phyloP scores from a whole-genome alignment of 352 stramenopile species.

The Blastocystis sp. region DNA sequence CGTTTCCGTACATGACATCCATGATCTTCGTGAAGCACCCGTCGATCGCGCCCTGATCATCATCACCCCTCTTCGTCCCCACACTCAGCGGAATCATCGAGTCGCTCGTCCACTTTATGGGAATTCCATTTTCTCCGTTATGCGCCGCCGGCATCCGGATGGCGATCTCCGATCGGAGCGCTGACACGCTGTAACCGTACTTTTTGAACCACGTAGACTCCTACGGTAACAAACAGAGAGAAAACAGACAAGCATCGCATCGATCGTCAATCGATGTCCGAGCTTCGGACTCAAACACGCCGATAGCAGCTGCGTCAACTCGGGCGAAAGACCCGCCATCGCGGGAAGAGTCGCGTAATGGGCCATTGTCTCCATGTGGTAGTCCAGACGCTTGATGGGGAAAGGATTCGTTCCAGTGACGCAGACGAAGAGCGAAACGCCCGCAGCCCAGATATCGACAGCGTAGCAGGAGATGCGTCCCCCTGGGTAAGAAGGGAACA shows the following conservation, averaged over 20 bases:
- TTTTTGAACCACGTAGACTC: conserved; percentile 25
- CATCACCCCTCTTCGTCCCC: background rate
- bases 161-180: background rate
- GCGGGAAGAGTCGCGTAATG: conserved; percentile 13
- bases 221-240: background rate
- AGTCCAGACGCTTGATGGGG: conserved; percentile 9
- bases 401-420: conserved; percentile 29
- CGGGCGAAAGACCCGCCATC: conserved; percentile 11
- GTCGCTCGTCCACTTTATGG: conserved; percentile 16
- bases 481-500: background rate
- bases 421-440: conserved; percentile 9
- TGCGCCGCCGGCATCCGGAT: background rate
- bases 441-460: conserved; percentile 28
- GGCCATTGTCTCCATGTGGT: conserved; percentile 40
- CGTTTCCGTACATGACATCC: conserved; percentile 7
- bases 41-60: background rate
- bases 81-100: conserved; percentile 10
- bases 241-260: background rate
- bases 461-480: conserved; percentile 5
- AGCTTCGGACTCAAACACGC: background rate
- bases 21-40: conserved; percentile 17
- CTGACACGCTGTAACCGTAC: background rate
- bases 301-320: background rate
- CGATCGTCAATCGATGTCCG: background rate
- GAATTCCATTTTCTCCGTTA: background rate